A percentile compares a stretch with the other conserved stretches of the same genome.
Conservation (phyloP, 805 yeast genomes). For the Jamesozyma piceae region DNA sequence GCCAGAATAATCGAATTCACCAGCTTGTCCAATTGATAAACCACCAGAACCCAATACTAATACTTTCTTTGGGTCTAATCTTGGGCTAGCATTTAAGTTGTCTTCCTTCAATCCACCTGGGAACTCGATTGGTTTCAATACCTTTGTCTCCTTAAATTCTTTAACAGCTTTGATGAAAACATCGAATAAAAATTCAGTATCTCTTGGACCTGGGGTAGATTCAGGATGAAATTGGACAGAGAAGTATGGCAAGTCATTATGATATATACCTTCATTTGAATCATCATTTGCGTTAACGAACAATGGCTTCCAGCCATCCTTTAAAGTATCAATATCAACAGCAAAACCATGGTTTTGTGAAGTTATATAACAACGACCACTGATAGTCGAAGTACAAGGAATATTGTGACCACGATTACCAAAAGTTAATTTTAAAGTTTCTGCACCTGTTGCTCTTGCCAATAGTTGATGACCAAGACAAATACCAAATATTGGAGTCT, state of each 20-base stretch:
- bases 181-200: constrained; percentile 94
- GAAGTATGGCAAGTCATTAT: constrained; percentile 77
- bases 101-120: constrained; percentile 82
- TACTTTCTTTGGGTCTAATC: constrained; percentile 79
- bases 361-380: constrained; percentile 96
- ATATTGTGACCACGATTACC: constrained; percentile 99
- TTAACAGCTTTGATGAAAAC: constrained; percentile 77
- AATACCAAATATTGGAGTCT: constrained; percentile 92
- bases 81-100: constrained; percentile 67
- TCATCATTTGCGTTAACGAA: constrained; percentile 95
- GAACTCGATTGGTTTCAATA: constrained; percentile 66
- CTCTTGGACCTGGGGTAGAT: constrained; percentile 98
- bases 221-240: constrained; percentile 99
- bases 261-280: constrained; percentile 96
- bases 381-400: constrained; percentile 81
- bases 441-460: constrained; percentile 92
- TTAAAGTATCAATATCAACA: constrained; percentile 71
- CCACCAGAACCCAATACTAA: constrained; percentile 97
- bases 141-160: constrained; percentile 46
- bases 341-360: constrained; percentile 99
- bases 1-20: constrained; percentile 98
- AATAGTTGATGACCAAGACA: constrained; percentile 96
- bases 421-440: constrained; percentile 82
- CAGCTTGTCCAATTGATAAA: constrained; percentile 96
- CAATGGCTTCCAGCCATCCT: constrained; percentile 81